These are phyloP conservation scores for Penicillium hesseltinei DNA, from an alignment of 2,329 filamentous ascomycete genomes.

Conservation along the genomic window DNA sequence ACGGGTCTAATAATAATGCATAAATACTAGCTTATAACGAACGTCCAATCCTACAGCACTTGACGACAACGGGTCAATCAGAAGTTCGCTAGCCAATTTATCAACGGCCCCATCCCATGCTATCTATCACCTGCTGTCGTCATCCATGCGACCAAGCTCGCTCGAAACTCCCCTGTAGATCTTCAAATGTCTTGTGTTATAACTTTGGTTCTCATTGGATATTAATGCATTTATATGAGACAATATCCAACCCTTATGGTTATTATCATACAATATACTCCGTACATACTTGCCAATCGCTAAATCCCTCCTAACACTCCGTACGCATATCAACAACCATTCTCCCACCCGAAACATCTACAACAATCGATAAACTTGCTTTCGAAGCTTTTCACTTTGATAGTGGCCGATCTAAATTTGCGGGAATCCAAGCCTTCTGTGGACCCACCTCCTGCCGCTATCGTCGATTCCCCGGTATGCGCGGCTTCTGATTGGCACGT, in stretches of 20 bases:
- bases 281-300: background rate
- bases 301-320: background rate
- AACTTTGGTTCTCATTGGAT: background rate
- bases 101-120: slow-evolving; percentile 12
- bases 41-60: background rate
- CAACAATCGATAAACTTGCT: slow-evolving; percentile 2
- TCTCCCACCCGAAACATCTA: background rate
- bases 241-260: background rate
- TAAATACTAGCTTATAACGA: slow-evolving; percentile 6
- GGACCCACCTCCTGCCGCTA: slow-evolving; percentile 27
- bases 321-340: background rate
- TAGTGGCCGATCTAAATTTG: slow-evolving; percentile 30
- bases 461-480: slow-evolving; percentile 23
- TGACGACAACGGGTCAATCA: background rate
- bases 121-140: slow-evolving; percentile 18
- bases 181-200: background rate
- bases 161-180: slow-evolving; percentile 17
- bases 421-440: slow-evolving; percentile 24
- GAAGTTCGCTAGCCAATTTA: background rate
- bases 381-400: slow-evolving; percentile 10
- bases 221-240: background rate
- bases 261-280: background rate
- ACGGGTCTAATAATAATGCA: slow-evolving; percentile 1
- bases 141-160: slow-evolving; percentile 14
- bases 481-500: slow-evolving; percentile 23